Base-by-base conservation (phyloP, 1,284 basidiomycete genomes). In the Vanrija sp. region DNA sequence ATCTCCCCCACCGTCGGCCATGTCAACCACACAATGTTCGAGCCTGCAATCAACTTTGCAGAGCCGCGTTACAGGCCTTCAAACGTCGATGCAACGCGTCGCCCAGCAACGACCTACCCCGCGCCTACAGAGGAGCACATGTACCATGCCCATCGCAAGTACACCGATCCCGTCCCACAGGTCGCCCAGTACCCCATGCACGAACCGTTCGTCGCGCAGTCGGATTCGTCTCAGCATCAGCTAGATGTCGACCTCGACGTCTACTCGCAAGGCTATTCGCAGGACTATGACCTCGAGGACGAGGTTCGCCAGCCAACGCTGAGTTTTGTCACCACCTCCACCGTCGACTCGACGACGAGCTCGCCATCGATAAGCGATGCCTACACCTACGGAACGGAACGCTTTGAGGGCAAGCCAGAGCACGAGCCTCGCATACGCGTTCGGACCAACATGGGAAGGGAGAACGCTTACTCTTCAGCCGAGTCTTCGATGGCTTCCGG, bases 251-350 rank as follows among this genome's bases (percentile, higher is more conserved):
- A 72, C 29, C 62, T 73, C 21, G 71, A 73, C 46, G 65, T 69
- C 9, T 73, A 73, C 49, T 68, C 71, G 29, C 50, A 54, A 26
- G 48, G 65, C 54, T 40, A 59, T 15, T 44, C 47, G 43, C 58
- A 64, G 3, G 67, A 67, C 15, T 65, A 65, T 43, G 69, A 69
- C 34, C 56, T 57, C 6, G 68, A 67, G 44, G 63, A 47, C 34
- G 67, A 65, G 19, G 43, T 55, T 38, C 61, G 67, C 21, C 72
- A 71, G 48, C 72, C 74, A 0, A 71, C 72, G 5, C 55, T 76
- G 47, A 76, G 74, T 54, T 72, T 74, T 52, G 66, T 70, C 21
- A 76, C 74, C 3, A 65, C 71, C 15, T 75, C 74, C 15, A 74
- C 74, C 0, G 57, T 54, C 50, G 70, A 73, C 25, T 75, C 73